Conservation (phyloP, 768 basidiomycete species). For the Ephemerocybe angulata region DNA sequence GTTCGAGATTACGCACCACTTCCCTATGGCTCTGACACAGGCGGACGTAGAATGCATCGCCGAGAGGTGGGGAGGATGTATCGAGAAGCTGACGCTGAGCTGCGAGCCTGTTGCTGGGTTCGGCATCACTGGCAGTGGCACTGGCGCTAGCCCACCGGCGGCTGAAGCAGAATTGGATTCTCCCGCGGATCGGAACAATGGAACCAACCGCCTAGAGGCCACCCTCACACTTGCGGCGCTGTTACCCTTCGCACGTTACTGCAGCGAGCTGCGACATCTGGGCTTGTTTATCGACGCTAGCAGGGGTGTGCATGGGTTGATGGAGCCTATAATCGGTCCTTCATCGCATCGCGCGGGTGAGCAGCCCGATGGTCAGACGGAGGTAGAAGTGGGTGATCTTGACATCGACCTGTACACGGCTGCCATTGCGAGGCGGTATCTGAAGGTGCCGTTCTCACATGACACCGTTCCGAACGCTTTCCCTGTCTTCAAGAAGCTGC, state of each 20-base stretch:
- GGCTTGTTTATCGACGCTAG: conserved; percentile 32
- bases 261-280: conserved; percentile 28
- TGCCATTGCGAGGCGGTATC: background rate
- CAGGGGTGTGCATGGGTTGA: conserved; percentile 3
- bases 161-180: background rate
- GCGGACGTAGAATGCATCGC: conserved; percentile 42
- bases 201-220: conserved; percentile 14
- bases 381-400: background rate
- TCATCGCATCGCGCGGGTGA: background rate
- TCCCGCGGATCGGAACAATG: background rate
- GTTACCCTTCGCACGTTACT: conserved; percentile 32
- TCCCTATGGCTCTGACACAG: conserved; percentile 29
- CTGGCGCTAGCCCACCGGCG: background rate
- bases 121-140: background rate
- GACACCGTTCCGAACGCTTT: background rate
- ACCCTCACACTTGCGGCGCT: conserved; percentile 29
- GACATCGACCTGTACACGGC: background rate
- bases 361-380: too few species aligned
- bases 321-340: background rate
- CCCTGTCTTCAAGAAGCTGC: conserved; percentile 7
- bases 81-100: conserved; percentile 37
- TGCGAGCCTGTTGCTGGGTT: conserved; percentile 29
- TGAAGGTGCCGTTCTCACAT: background rate
- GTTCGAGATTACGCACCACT: conserved; percentile 30
- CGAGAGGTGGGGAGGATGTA: conserved; percentile 33